These are phyloP conservation scores for Colletotrichum sansevieriae DNA, from an alignment of 2,329 filamentous ascomycete genomes.

Conservation along the genomic window DNA sequence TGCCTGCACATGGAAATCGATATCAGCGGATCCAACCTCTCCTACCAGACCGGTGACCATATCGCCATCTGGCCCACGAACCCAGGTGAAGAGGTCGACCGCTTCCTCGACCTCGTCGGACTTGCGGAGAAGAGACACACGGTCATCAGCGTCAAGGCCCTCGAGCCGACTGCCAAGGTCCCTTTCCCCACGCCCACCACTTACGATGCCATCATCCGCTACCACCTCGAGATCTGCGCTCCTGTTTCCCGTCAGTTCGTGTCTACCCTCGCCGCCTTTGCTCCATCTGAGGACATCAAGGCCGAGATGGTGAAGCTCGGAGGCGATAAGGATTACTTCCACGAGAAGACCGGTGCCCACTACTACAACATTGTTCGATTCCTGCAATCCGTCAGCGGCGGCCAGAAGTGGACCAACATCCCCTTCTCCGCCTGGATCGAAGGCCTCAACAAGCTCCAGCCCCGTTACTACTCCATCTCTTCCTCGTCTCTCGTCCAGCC, in stretches of 20 bases:
- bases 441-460: conserved; percentile 93
- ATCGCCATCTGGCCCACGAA: conserved; percentile 98
- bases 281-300: conserved; percentile 86
- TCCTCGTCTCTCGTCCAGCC: conserved; percentile 95
- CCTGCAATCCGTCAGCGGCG: conserved; percentile 78
- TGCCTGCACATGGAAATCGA: conserved; percentile 97
- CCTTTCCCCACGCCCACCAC: conserved; percentile 98
- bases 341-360: conserved; percentile 82
- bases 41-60: conserved; percentile 97
- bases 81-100: conserved; percentile 89
- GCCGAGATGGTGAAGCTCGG: conserved; percentile 90
- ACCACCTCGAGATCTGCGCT: conserved; percentile 96
- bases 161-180: conserved; percentile 96
- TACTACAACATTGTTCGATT: conserved; percentile 92
- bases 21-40: conserved; percentile 87
- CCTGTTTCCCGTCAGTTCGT: conserved; percentile 97
- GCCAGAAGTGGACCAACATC: conserved; percentile 83
- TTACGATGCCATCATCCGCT: conserved; percentile 91
- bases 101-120: conserved; percentile 84
- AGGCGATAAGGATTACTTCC: conserved; percentile 95
- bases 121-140: conserved; percentile 81
- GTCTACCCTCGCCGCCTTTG: conserved; percentile 87
- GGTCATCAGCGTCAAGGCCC: conserved; percentile 89
- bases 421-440: conserved; percentile 97
- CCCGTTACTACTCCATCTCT: conserved; percentile 99